Percentiles rank a stretch among this genome's conserved stretches.
phyloP scores from a whole-genome alignment of 306 rosid species.

The Lupinus albus region DNA sequence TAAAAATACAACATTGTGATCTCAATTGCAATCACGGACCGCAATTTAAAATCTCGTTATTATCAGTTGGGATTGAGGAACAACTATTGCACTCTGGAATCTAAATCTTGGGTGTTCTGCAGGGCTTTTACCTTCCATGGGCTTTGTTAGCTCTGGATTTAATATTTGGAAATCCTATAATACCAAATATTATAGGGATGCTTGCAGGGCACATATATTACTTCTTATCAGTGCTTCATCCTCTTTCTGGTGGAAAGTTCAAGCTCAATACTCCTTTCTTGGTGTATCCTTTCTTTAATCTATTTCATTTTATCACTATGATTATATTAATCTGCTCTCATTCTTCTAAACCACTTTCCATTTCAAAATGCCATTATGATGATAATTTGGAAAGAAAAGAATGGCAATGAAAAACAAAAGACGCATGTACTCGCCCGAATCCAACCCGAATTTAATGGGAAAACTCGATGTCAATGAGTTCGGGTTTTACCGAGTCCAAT shows the following conservation, averaged over 20 bases:
- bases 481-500: too few species aligned
- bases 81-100: too few species aligned
- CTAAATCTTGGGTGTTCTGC: not conserved
- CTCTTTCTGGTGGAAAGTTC: slow-evolving; percentile 67
- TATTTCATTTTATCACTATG: not conserved
- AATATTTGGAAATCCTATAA: slow-evolving; percentile 54
- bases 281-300: slow-evolving; percentile 64
- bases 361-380: not conserved
- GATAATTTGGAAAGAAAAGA: not conserved
- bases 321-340: not conserved
- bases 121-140: slow-evolving; percentile 86
- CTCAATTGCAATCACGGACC: too few species aligned
- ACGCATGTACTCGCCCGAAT: too few species aligned
- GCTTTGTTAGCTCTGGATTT: slow-evolving; percentile 58
- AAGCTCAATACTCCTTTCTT: slow-evolving; percentile 63
- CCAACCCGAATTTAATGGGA: too few species aligned
- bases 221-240: slow-evolving; percentile 78
- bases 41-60: too few species aligned
- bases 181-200: slow-evolving; percentile 59
- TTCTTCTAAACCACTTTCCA: not conserved
- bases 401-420: too few species aligned
- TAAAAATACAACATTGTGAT: too few species aligned
- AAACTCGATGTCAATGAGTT: too few species aligned
- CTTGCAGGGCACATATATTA: slow-evolving; percentile 72
- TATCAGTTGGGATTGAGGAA: too few species aligned